Evolutionary conservation across 2,329 filamentous ascomycete genomes (phyloP).

Genomic region (Calonectria pseudoturangicola): DNA sequence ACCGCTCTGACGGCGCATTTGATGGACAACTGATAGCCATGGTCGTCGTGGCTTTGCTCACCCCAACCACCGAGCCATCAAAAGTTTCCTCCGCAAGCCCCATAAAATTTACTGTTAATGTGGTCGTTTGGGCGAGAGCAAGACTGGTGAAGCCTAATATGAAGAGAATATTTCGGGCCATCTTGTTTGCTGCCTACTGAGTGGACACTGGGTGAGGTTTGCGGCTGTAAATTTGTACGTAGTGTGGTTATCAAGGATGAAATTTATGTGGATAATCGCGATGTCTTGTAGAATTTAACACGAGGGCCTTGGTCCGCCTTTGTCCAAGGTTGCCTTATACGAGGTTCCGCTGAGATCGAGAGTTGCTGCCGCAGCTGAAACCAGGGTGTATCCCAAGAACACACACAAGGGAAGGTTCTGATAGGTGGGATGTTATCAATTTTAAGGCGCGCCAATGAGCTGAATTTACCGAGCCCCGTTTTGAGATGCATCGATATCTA

Average conservation of each 20-base stretch:
- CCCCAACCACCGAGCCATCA: neutral
- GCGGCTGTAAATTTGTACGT: no score
- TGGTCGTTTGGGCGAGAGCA: neutral
- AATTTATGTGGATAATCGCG: no score
- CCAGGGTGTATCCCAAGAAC: neutral
- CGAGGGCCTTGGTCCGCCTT: neutral
- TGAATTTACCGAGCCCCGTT: neutral
- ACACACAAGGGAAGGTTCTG: neutral
- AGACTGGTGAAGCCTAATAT: neutral
- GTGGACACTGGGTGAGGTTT: no score
- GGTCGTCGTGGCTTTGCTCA: neutral
- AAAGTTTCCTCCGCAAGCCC: neutral
- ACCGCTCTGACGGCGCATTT: neutral
- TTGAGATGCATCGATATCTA: neutral
- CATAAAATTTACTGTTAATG: neutral
- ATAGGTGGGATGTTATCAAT: neutral
- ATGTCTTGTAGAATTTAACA: neutral
- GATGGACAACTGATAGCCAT: neutral
- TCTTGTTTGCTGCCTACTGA: neutral
- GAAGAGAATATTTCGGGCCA: neutral
- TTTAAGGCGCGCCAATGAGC: neutral
- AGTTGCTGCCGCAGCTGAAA: neutral
- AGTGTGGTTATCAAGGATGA: no score
- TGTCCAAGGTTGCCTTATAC: no score
- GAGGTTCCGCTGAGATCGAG: neutral